Evolutionary conservation across 805 yeast genomes (phyloP).

Genomic region (Schizosaccharomyces japonicus): DNA sequence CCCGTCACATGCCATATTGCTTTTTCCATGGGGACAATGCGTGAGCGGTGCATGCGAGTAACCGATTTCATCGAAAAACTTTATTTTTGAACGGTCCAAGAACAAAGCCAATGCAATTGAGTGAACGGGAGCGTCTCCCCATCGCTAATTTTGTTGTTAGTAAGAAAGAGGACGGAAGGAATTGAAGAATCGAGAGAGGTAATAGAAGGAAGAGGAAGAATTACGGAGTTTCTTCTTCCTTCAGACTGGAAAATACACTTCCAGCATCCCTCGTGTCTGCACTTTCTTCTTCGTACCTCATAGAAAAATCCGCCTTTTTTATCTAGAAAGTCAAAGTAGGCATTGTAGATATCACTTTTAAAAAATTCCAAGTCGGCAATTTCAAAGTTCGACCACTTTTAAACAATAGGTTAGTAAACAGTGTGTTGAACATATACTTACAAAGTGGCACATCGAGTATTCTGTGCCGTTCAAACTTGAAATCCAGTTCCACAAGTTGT

Average conservation of each 20-base stretch:
- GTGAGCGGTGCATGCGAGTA: conserved; percentile 29
- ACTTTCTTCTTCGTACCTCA: conserved; percentile 19
- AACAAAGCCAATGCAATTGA: conserved; percentile 37
- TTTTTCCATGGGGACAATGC: conserved; percentile 13
- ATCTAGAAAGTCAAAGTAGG: conserved; percentile 34
- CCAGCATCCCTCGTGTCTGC: no score
- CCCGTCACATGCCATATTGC: background rate
- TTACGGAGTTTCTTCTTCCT: no score
- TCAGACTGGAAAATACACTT: no score
- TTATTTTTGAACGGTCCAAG: conserved; percentile 27
- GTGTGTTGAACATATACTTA: background rate
- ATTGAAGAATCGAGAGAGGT: background rate
- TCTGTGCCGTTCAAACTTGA: conserved; percentile 43
- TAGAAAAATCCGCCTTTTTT: conserved; percentile 44
- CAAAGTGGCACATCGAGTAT: conserved; percentile 51
- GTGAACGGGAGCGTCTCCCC: conserved; percentile 64
- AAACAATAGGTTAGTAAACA: background rate
- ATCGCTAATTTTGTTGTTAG: no score
- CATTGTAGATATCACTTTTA: conserved; percentile 28
- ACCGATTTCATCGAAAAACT: conserved; percentile 37
- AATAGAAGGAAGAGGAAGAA: no score
- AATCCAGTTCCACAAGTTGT: conserved; percentile 47
- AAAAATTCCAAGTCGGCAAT: conserved; percentile 36
- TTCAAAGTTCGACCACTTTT: conserved; percentile 46
- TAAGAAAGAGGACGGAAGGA: background rate